phyloP scores from a whole-genome alignment of 2,329 filamentous ascomycete species.

The Epichloe hybrida region DNA sequence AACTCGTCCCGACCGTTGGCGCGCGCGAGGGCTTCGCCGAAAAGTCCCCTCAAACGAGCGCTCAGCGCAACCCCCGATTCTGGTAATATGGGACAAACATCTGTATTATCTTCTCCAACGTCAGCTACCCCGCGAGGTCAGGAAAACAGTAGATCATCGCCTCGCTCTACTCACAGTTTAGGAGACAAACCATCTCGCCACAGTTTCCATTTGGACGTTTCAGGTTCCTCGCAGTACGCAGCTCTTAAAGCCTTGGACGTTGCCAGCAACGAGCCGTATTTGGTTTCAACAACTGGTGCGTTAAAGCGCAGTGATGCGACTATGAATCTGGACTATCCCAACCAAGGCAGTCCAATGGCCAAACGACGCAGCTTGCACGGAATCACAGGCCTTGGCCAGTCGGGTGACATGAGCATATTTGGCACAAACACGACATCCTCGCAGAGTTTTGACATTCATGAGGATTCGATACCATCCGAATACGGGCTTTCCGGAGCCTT shows the following conservation, averaged over 20 bases:
- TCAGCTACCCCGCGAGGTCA: constrained; percentile 27
- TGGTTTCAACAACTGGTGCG: constrained; percentile 49
- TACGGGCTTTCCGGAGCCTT: constrained; percentile 36
- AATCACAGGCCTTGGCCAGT: constrained; percentile 43
- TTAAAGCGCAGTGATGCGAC: constrained; percentile 84
- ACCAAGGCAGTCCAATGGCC: constrained; percentile 71
- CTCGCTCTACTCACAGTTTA: constrained; percentile 20
- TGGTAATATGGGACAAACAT: constrained; percentile 47
- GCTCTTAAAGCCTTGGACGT: constrained; percentile 37
- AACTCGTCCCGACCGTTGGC: constrained; percentile 39
- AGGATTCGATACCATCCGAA: constrained; percentile 31
- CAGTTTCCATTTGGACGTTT: constrained; percentile 43
- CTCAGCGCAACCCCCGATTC: constrained; percentile 57
- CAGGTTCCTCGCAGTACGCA: constrained; percentile 36
- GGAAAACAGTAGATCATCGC: constrained; percentile 26
- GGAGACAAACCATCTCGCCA: constrained; percentile 37
- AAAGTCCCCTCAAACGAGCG: constrained; percentile 68
- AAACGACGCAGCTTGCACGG: constrained; percentile 84
- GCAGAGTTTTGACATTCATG: constrained; percentile 37
- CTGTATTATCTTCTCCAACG: constrained; percentile 24
- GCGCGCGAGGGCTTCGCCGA: constrained; percentile 57
- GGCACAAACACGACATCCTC: constrained; percentile 38
- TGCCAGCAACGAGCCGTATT: constrained; percentile 20
- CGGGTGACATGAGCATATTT: constrained; percentile 61
- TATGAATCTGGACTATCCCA: constrained; percentile 73